phyloP scores from a whole-genome alignment of 371 early-diverging fungal species.

The Actinomortierella ambigua region DNA sequence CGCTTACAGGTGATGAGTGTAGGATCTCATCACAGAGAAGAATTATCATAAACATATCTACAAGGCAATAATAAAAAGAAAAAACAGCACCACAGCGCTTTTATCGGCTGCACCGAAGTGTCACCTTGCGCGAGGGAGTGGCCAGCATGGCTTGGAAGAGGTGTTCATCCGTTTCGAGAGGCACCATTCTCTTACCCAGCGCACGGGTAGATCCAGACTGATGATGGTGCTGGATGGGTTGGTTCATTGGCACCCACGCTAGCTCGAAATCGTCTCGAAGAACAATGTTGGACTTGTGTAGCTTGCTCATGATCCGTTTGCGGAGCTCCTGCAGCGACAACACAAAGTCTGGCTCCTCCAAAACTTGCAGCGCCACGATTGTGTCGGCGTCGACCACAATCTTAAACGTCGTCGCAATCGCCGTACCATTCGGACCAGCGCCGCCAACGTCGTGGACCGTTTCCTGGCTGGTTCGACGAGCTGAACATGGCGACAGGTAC shows the following conservation, averaged over 20 bases:
- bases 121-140: constrained; percentile 10
- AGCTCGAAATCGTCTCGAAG: constrained; percentile 30
- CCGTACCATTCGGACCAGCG: not conserved
- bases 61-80: too few species aligned
- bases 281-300: constrained; percentile 37
- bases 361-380: constrained; percentile 37
- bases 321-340: constrained; percentile 25
- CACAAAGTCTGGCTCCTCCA: constrained; percentile 23
- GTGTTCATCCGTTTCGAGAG: constrained; percentile 26
- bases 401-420: constrained; percentile 35
- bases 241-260: constrained; percentile 16
- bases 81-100: too few species aligned
- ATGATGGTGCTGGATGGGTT: too few species aligned
- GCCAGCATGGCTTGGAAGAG: constrained; percentile 11
- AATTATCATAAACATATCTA: too few species aligned
- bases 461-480: too few species aligned
- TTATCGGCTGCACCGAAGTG: constrained; percentile 11
- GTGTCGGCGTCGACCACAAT: constrained; percentile 45
- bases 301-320: constrained; percentile 18
- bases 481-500: too few species aligned
- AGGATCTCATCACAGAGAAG: too few species aligned
- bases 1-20: too few species aligned
- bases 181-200: not conserved
- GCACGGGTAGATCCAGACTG: too few species aligned
- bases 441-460: too few species aligned